Evolutionary conservation across 2,329 filamentous ascomycete genomes (phyloP).

Genomic region (Simplicillium aogashimaense): DNA sequence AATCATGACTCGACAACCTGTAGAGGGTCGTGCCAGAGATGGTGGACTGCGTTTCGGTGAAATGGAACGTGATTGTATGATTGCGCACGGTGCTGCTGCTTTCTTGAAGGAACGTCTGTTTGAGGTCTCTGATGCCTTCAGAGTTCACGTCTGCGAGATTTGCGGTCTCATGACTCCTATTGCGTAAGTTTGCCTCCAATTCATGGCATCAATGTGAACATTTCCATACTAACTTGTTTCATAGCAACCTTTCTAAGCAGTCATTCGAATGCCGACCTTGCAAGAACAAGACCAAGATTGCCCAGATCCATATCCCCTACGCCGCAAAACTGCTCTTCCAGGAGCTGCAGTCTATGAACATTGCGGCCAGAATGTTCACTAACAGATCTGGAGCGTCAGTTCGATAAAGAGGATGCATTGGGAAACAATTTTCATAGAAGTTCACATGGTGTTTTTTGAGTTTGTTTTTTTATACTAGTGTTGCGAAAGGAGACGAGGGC

Average conservation of each 20-base stretch:
- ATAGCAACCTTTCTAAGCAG: conserved; percentile 84
- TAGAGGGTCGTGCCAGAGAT: conserved; percentile 95
- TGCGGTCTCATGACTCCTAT: conserved; percentile 98
- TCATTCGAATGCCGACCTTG: conserved; percentile 95
- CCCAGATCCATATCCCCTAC: conserved; percentile 95
- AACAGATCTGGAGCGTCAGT: conserved; percentile 68
- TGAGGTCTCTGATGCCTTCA: conserved; percentile 94
- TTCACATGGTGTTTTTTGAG: background rate
- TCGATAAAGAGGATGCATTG: conserved; percentile 31
- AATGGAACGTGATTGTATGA: conserved; percentile 99
- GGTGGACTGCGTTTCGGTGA: conserved; percentile 99
- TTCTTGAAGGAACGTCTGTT: conserved; percentile 97
- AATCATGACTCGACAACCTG: conserved; percentile 93
- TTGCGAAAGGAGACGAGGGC: too few species aligned
- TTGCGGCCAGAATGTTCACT: conserved; percentile 94
- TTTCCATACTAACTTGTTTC: conserved; percentile 21
- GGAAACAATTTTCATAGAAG: background rate
- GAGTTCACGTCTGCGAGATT: conserved; percentile 97
- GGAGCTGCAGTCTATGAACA: conserved; percentile 96
- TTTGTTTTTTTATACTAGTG: conserved; percentile 1
- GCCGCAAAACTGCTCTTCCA: conserved; percentile 98
- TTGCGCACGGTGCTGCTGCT: conserved; percentile 93
- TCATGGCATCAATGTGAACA: conserved; percentile 1
- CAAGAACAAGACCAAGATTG: conserved; percentile 98
- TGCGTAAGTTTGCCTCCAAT: conserved; percentile 58